Base-by-base conservation (phyloP, 2,329 filamentous ascomycete genomes). In the Botrytis porri region DNA sequence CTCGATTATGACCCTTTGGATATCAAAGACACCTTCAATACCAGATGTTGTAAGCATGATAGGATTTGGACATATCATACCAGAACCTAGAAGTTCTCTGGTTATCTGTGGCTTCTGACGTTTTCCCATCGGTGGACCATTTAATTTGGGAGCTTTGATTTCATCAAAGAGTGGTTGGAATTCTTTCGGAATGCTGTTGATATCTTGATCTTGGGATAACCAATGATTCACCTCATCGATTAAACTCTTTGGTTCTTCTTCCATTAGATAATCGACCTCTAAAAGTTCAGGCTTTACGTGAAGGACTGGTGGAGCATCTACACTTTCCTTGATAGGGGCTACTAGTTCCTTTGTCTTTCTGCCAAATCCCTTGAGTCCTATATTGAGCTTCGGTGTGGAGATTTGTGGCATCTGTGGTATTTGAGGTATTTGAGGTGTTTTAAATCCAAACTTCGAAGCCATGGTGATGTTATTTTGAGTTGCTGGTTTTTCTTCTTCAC, bases 1-100 rank as follows among this genome's bases (percentile, higher is more conserved):
- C 61, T 76, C 79, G 57, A 80, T 73, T 72, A 80, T 75, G 39
- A 80, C 77, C 63, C 79, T 75, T 74, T 80, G 79, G 18, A 80
- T 79, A 72, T 80, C 79, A 60, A 80, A 79, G n/a, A 80, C 72
- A 0, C 77, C 76, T 62, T 79, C 76, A 65, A 80, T 80, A 12
- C 79, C 79, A 18, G 79, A 79, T 63, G 75, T 79, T 75, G 75
- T 80, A 70, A 80, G 72, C 67, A 75, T 77, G 69, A 82, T 81
- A 45, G 80, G 81, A 73, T 81, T 81, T 32, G 80, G 81, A 12
- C 78, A 82, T 61, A 80, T 80, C 74, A 78, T 81, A 48, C 74
- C 76, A 20, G 77, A 73, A 32, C 16, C 65, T n/a, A 29, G 32
- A 63, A 69, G 59, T 22, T 45, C 32, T 48, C 61, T 60, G 32